Evolutionary conservation across 2,329 filamentous ascomycete genomes (phyloP).

Genomic region (Pezizomycotina sp.): DNA sequence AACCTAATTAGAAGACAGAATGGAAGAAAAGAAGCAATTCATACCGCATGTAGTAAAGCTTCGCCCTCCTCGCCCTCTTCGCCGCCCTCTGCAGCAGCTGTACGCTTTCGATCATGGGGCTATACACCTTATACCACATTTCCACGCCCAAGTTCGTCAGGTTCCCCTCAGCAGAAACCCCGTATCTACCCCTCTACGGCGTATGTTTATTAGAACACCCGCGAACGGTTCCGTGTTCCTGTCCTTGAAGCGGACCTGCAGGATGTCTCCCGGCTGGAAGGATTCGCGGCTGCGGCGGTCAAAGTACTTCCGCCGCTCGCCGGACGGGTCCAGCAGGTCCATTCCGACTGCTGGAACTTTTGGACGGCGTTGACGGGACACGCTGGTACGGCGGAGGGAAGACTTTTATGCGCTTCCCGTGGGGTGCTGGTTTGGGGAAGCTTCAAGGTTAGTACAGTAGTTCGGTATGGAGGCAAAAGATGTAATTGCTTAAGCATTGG

Average conservation of each 20-base stretch:
- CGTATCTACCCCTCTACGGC: constrained; percentile 73
- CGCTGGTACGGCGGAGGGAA: constrained; percentile 38
- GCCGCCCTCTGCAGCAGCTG: constrained; percentile 72
- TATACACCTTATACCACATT: constrained; percentile 96
- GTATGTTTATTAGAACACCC: constrained; percentile 74
- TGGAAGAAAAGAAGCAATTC: no score
- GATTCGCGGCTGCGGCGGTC: constrained; percentile 58
- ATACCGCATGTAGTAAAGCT: constrained; percentile 83
- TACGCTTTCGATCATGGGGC: constrained; percentile 72
- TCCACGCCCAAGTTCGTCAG: constrained; percentile 77
- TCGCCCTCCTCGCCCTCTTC: constrained; percentile 71
- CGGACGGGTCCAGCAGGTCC: constrained; percentile 62
- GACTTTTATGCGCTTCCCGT: constrained; percentile 35
- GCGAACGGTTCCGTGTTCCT: constrained; percentile 68
- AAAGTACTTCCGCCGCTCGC: constrained; percentile 68
- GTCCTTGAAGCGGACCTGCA: constrained; percentile 65
- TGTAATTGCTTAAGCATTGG: constrained; percentile 2
- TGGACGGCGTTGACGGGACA: constrained; percentile 49
- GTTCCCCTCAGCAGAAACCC: constrained; percentile 74
- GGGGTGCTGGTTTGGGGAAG: constrained; percentile 14
- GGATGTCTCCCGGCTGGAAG: constrained; percentile 71
- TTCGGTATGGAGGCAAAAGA: constrained; percentile 7
- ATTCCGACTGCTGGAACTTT: constrained; percentile 52
- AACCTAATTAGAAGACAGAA: no score
- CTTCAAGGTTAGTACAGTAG: constrained; percentile 4